phyloP scores from a whole-genome alignment of 345 rosid genomes.

The Aquilaria sinensis region DNA sequence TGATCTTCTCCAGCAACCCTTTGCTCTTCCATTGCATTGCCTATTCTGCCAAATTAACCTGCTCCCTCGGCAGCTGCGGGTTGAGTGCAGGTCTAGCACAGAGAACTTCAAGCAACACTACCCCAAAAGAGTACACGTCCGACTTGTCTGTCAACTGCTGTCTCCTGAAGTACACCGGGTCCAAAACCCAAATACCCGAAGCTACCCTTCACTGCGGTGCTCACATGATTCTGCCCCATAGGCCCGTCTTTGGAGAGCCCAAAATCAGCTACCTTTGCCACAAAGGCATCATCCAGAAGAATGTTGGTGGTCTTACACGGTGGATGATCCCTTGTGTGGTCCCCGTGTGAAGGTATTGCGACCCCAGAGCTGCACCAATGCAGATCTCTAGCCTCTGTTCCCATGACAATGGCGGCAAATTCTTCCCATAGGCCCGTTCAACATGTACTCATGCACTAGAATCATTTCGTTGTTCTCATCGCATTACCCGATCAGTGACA shows the following conservation, averaged over 20 bases:
- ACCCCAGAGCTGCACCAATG: conserved; percentile 78
- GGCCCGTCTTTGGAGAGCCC: conserved; percentile 76
- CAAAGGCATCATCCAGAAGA: conserved; percentile 65
- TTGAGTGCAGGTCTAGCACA: conserved; percentile 46
- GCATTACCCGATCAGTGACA: conserved; percentile 75
- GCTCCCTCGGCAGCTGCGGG: conserved; percentile 48
- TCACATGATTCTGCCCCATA: conserved; percentile 67
- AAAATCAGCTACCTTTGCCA: conserved; percentile 79
- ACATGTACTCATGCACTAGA: conserved; percentile 80
- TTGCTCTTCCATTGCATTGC: conserved; percentile 60
- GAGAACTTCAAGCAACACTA: conserved; percentile 35
- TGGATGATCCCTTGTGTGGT: conserved; percentile 92
- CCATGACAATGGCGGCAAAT: conserved; percentile 60
- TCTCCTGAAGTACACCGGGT: conserved; percentile 49
- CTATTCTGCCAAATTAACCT: conserved; percentile 52
- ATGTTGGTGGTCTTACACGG: conserved; percentile 78
- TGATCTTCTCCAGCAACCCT: conserved; percentile 39
- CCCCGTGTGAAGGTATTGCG: conserved; percentile 79
- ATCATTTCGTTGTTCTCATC: conserved; percentile 79
- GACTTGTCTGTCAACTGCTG: conserved; percentile 51
- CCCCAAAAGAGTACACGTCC: conserved; percentile 53
- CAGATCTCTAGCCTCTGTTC: conserved; percentile 71
- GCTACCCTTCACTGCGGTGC: conserved; percentile 55
- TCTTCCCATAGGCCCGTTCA: conserved; percentile 75
- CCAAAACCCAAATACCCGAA: conserved; percentile 34